phyloP scores from a whole-genome alignment of 768 basidiomycete species.

The Kwoniella bestiolae region DNA sequence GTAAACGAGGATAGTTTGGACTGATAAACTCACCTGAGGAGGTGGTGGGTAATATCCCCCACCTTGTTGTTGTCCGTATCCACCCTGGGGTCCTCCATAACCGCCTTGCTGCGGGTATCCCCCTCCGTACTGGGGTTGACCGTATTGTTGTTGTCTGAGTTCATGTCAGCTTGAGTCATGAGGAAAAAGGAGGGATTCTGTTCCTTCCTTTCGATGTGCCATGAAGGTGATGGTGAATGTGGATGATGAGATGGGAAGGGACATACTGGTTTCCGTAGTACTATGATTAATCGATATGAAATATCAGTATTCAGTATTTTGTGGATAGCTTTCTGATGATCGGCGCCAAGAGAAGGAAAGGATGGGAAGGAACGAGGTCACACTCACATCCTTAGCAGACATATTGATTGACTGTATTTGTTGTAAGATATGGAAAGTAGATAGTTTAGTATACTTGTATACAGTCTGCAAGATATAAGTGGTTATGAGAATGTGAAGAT shows the following conservation, averaged over 20 bases:
- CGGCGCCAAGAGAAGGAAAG: background rate
- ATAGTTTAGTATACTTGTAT: background rate
- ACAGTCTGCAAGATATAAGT: background rate
- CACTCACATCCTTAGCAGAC: conserved; percentile 50
- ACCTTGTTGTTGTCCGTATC: conserved; percentile 35
- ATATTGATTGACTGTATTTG: conserved; percentile 16
- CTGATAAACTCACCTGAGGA: conserved; percentile 32
- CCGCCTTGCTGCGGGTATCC: conserved; percentile 38
- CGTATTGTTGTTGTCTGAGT: conserved; percentile 20
- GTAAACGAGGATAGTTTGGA: background rate
- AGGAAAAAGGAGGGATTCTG: no score
- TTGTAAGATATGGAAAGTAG: background rate
- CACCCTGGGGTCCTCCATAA: conserved; percentile 29
- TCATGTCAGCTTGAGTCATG: no score
- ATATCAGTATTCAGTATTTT: background rate
- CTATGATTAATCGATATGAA: conserved; percentile 26
- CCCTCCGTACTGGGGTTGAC: conserved; percentile 21
- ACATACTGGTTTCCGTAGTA: conserved; percentile 51
- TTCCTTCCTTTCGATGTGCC: background rate
- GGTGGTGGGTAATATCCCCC: conserved; percentile 51
- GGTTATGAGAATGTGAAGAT: background rate
- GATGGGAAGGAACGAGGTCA: background rate
- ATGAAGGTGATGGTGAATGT: background rate
- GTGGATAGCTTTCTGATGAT: background rate
- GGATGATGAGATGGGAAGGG: background rate